Conservation (phyloP, 148 eudicot species). For the Selenicereus undatus region DNA sequence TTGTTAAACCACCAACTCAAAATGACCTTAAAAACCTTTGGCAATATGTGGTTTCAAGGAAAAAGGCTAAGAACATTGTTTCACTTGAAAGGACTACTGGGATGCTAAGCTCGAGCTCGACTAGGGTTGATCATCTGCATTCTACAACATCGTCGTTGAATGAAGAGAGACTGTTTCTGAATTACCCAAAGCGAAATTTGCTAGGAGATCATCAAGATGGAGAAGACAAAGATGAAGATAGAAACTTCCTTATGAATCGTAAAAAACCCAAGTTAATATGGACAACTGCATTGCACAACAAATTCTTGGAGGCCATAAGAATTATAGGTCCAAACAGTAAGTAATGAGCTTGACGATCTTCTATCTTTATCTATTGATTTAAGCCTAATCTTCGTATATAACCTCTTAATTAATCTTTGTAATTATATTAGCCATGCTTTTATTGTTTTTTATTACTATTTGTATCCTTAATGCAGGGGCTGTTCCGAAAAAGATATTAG, state of each 20-base stretch:
- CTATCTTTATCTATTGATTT: background rate
- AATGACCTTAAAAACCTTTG: slow-evolving; percentile 21
- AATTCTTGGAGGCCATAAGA: slow-evolving; percentile 4
- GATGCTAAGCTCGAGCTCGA: background rate
- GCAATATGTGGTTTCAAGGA: slow-evolving; percentile 20
- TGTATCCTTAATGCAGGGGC: background rate
- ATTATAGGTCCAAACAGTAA: background rate
- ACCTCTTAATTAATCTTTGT: no score
- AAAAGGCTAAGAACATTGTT: background rate
- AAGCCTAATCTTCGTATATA: background rate
- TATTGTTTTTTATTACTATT: background rate
- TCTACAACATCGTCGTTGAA: background rate
- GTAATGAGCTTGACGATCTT: background rate
- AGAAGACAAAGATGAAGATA: background rate
- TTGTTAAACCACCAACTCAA: slow-evolving; percentile 21
- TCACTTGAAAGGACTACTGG: background rate
- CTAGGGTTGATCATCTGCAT: no score
- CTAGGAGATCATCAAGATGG: background rate
- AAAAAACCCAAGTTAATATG: slow-evolving; percentile 22
- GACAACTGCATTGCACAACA: slow-evolving; percentile 8
- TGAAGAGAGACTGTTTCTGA: background rate
- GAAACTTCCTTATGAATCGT: background rate
- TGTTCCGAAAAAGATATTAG: slow-evolving; percentile 1
- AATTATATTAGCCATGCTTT: background rate
- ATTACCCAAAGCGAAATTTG: background rate